Conservation (phyloP, 306 rosid species). For the Quercus variabilis region DNA sequence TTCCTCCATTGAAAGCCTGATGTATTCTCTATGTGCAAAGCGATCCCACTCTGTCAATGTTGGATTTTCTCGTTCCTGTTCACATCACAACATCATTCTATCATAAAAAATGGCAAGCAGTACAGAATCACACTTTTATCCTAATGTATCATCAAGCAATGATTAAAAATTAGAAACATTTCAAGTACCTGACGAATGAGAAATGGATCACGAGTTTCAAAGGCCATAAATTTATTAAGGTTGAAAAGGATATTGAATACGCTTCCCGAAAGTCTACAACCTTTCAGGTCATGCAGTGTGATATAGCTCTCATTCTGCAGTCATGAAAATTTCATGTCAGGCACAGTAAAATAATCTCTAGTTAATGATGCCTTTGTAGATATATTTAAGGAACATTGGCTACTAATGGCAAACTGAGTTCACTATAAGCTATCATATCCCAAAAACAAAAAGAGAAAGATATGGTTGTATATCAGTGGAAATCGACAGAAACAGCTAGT, state of each 20-base stretch:
- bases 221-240: slow-evolving; percentile 99
- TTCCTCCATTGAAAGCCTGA: slow-evolving; percentile 99
- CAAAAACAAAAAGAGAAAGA: neutral
- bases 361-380: neutral
- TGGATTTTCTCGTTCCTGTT: slow-evolving; percentile 99
- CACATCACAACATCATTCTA: slow-evolving; percentile 23
- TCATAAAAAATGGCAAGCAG: slow-evolving; percentile 25
- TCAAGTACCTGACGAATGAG: slow-evolving; percentile 93
- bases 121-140: neutral
- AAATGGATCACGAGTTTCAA: slow-evolving; percentile 96
- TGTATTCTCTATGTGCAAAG: slow-evolving; percentile 98
- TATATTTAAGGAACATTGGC: neutral
- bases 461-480: neutral
- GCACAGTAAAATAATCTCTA: neutral
- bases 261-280: slow-evolving; percentile 95
- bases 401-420: neutral
- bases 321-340: slow-evolving; percentile 14
- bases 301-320: slow-evolving; percentile 78
- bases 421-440: neutral
- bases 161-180: neutral
- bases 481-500: no score
- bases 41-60: slow-evolving; percentile 99
- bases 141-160: neutral
- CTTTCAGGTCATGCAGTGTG: slow-evolving; percentile 81
- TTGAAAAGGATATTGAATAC: slow-evolving; percentile 92